Conservation (phyloP, 805 yeast genomes). For the Clavispora asparagi region DNA sequence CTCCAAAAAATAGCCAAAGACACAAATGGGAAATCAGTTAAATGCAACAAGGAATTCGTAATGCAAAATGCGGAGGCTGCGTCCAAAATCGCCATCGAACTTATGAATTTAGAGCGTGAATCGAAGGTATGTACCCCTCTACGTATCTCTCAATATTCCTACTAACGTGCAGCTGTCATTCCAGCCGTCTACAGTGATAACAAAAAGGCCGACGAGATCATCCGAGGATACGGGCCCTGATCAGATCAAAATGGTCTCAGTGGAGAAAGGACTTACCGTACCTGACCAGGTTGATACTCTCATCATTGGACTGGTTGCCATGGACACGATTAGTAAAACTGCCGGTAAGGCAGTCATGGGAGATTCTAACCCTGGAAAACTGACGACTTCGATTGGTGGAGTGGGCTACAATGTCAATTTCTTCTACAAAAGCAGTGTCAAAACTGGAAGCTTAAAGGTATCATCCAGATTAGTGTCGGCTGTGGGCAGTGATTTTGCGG, state of each 20-base stretch:
- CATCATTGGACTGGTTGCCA: constrained; percentile 71
- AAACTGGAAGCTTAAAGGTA: constrained; percentile 8
- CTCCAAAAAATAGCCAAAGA: constrained; percentile 56
- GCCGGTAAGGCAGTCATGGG: constrained; percentile 20
- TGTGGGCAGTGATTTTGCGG: constrained; percentile 58
- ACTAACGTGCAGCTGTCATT: constrained; percentile 2
- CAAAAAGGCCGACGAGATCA: not conserved
- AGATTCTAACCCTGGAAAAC: constrained; percentile 73
- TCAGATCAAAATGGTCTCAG: no score
- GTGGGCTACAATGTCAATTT: constrained; percentile 76
- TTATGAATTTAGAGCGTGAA: constrained; percentile 27
- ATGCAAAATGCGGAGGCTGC: constrained; percentile 70
- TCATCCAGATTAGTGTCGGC: constrained; percentile 47
- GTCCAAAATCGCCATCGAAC: constrained; percentile 56
- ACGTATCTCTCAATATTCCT: not conserved
- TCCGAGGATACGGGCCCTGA: no score
- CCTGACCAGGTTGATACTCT: constrained; percentile 23
- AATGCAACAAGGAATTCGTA: constrained; percentile 70
- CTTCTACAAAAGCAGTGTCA: constrained; percentile 40
- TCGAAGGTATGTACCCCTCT: not conserved
- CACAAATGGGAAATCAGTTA: constrained; percentile 68
- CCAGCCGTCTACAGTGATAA: not conserved
- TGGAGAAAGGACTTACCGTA: not conserved
- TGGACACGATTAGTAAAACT: constrained; percentile 61
- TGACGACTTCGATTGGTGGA: constrained; percentile 65